A percentile compares a stretch with the other conserved stretches of the same genome.
phyloP scores from a whole-genome alignment of 2,329 filamentous ascomycete genomes.

The Botrytis medusae region DNA sequence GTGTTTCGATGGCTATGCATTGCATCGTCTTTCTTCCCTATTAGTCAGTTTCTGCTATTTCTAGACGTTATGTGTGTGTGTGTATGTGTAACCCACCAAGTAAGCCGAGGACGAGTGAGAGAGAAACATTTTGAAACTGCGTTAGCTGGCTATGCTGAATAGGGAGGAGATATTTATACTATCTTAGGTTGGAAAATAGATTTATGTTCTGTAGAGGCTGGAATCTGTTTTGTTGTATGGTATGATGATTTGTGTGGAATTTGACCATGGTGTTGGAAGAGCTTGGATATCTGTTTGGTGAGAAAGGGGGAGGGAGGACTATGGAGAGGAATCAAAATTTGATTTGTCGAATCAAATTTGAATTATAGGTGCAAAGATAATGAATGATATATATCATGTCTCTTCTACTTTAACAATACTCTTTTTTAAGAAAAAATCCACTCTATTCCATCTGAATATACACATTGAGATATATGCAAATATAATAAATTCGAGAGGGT shows the following conservation, averaged over 20 bases:
- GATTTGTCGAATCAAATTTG: not conserved
- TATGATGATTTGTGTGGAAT: not conserved
- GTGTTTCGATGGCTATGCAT: not conserved
- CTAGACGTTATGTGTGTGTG: not conserved
- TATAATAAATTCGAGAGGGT: no score
- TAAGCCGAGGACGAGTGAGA: not conserved
- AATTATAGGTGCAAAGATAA: not conserved
- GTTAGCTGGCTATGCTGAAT: not conserved
- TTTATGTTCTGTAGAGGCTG: not conserved
- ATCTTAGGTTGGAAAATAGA: not conserved
- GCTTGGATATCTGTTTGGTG: fast-evolving
- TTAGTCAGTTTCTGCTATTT: not conserved
- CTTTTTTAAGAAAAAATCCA: no score
- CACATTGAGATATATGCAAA: no score
- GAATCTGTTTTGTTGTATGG: no score
- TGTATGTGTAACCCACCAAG: not conserved
- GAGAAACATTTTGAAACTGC: not conserved
- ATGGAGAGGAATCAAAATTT: not conserved
- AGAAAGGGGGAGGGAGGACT: not conserved
- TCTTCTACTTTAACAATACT: not conserved
- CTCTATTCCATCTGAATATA: no score
- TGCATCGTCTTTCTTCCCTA: not conserved
- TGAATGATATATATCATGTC: not conserved
- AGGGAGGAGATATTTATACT: not conserved
- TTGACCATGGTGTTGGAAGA: not conserved